Evolutionary conservation across 2,329 filamentous ascomycete species (phyloP).

Genomic region (Pseudomassariella vexata): DNA sequence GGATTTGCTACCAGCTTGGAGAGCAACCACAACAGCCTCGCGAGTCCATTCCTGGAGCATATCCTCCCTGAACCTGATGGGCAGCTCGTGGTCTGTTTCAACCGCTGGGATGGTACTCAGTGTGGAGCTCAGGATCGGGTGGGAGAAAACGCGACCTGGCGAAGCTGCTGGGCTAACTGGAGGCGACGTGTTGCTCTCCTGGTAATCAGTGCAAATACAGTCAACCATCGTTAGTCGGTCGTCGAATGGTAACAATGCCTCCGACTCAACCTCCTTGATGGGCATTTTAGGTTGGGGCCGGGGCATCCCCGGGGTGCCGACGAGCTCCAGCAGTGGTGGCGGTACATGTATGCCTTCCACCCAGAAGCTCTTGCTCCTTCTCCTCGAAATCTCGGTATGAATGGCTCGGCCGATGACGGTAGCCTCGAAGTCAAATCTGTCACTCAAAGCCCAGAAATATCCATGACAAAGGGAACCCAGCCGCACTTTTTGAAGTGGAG

Average conservation of each 20-base stretch:
- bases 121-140: slow-evolving; percentile 52
- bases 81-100: slow-evolving; percentile 50
- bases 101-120: slow-evolving; percentile 31
- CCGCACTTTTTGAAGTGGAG: slow-evolving; percentile 66
- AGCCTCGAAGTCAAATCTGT: slow-evolving; percentile 71
- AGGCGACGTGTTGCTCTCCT: slow-evolving; percentile 55
- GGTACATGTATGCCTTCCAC: slow-evolving; percentile 68
- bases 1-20: slow-evolving; percentile 65
- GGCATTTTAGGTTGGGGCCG: slow-evolving; percentile 40
- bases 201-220: slow-evolving; percentile 67
- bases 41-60: slow-evolving; percentile 77
- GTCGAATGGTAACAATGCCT: slow-evolving; percentile 69
- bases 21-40: slow-evolving; percentile 63
- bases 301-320: slow-evolving; percentile 47
- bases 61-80: slow-evolving; percentile 62
- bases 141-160: slow-evolving; percentile 57
- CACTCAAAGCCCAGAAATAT: slow-evolving; percentile 76
- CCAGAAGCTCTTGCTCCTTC: slow-evolving; percentile 74
- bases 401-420: slow-evolving; percentile 66
- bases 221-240: slow-evolving; percentile 67
- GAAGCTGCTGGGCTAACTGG: slow-evolving; percentile 65
- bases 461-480: slow-evolving; percentile 81
- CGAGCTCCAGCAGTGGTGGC: slow-evolving; percentile 55
- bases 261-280: slow-evolving; percentile 50
- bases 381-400: slow-evolving; percentile 67